A percentile compares a stretch with the other conserved stretches of the same genome.
phyloP scores from a whole-genome alignment of 306 rosid species.

The Trifolium subterraneum region DNA sequence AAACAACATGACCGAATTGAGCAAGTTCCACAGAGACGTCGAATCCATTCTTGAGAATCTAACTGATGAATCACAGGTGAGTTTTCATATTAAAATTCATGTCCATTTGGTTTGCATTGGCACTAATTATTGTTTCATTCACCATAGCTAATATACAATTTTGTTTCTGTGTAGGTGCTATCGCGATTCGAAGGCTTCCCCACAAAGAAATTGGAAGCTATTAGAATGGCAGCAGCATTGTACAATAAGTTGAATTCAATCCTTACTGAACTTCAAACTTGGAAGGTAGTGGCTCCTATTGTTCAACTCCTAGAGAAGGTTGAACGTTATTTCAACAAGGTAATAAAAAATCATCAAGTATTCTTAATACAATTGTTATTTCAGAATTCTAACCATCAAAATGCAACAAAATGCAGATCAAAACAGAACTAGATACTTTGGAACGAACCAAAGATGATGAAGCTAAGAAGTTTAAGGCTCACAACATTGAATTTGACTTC shows the following conservation, averaged over 20 bases:
- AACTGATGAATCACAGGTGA: conserved; percentile 87
- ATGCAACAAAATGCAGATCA: conserved; percentile 51
- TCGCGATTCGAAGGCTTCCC: conserved; percentile 85
- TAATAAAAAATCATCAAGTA: conserved; percentile 12
- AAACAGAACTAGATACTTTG: conserved; percentile 67
- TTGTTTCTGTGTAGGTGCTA: conserved; percentile 54
- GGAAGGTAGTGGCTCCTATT: conserved; percentile 64
- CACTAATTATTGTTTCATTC: not conserved
- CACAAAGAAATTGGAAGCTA: conserved; percentile 69
- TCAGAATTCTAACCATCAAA: conserved; percentile 15
- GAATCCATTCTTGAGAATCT: conserved; percentile 75
- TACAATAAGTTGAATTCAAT: conserved; percentile 58
- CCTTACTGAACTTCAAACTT: conserved; percentile 61
- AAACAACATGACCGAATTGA: conserved; percentile 61
- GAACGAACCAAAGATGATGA: conserved; percentile 81
- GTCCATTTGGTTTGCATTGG: conserved; percentile 7
- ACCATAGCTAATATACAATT: not conserved
- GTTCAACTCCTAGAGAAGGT: conserved; percentile 60
- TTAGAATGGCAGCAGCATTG: conserved; percentile 70
- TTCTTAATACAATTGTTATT: not conserved
- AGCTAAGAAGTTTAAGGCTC: conserved; percentile 63
- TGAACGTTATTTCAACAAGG: conserved; percentile 80
- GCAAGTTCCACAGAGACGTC: conserved; percentile 64
- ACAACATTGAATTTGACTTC: conserved; percentile 83
- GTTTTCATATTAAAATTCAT: not conserved